Evolutionary conservation across 1,284 basidiomycete genomes (phyloP).

Genomic region (Kalmanozyma brasiliensis): DNA sequence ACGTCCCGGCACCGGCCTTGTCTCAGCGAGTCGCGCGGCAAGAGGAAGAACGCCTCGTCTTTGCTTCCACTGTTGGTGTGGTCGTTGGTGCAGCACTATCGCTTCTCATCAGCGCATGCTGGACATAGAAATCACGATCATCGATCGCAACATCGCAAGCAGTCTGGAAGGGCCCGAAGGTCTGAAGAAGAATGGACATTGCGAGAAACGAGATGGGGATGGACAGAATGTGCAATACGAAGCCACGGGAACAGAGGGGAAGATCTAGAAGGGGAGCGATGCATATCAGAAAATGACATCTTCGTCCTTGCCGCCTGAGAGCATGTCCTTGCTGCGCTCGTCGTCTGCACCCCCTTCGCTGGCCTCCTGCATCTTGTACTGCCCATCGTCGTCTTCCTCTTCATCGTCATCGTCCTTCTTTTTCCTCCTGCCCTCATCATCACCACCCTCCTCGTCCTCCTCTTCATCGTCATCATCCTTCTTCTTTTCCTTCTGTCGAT

Average conservation of each 20-base stretch:
- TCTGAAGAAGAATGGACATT: no score
- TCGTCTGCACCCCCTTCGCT: constrained; percentile 9
- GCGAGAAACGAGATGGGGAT: not conserved
- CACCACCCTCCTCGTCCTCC: constrained; percentile 8
- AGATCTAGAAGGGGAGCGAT: not conserved
- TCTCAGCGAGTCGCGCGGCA: constrained; percentile 1
- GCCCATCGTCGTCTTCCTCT: not conserved
- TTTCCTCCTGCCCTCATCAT: constrained; percentile 6
- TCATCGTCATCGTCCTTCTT: constrained; percentile 11
- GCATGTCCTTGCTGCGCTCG: constrained; percentile 49
- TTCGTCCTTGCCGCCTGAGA: constrained; percentile 64
- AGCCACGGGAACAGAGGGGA: not conserved
- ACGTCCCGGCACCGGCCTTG: not conserved
- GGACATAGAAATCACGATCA: constrained; percentile 7
- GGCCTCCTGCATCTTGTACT: constrained; percentile 28
- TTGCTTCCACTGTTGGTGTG: constrained; percentile 41
- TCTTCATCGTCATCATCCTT: constrained; percentile 14
- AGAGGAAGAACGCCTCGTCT: constrained; percentile 32
- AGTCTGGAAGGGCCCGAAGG: no score
- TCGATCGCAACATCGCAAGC: not conserved
- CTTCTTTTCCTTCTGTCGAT: constrained; percentile 13
- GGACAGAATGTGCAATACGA: not conserved
- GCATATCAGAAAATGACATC: constrained; percentile 64
- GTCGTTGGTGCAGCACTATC: constrained; percentile 39
- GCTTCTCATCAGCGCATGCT: constrained; percentile 41